A percentile compares a stretch with the other conserved stretches of the same genome.
phyloP scores from a whole-genome alignment of 2,329 filamentous ascomycete genomes.

The Rhynchosporium agropyri region DNA sequence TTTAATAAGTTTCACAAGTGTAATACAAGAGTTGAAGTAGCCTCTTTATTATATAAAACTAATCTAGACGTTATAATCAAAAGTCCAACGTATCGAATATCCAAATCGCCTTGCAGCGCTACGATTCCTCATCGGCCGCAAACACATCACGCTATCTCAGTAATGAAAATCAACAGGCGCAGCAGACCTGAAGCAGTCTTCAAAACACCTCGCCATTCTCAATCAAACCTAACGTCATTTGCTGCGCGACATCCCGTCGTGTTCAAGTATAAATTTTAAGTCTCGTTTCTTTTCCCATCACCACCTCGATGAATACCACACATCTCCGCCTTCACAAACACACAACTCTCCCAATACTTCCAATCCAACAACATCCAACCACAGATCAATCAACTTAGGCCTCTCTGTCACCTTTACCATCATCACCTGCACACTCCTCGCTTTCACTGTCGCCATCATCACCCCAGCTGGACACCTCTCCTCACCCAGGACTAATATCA shows the following conservation, averaged over 20 bases:
- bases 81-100: too few species aligned
- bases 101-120: not conserved
- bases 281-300: not conserved
- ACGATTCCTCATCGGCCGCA: not conserved
- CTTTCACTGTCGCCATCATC: not conserved
- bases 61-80: too few species aligned
- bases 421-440: conserved; percentile 1
- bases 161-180: not conserved
- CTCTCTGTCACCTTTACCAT: not conserved
- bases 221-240: not conserved
- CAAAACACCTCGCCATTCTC: not conserved
- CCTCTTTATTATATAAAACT: too few species aligned
- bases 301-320: not conserved
- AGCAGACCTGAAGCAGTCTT: not conserved
- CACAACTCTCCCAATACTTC: not conserved
- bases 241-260: not conserved
- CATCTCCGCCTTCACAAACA: conserved; percentile 1
- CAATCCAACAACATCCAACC: conserved; percentile 1
- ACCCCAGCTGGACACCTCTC: conserved; percentile 8
- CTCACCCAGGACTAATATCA: not conserved
- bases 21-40: too few species aligned
- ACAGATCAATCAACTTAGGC: not conserved
- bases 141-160: not conserved
- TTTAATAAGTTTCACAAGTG: too few species aligned
- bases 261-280: not conserved